Base-by-base conservation (phyloP, 164 flowering plant genomes). In the Cinnamomum micranthum region DNA sequence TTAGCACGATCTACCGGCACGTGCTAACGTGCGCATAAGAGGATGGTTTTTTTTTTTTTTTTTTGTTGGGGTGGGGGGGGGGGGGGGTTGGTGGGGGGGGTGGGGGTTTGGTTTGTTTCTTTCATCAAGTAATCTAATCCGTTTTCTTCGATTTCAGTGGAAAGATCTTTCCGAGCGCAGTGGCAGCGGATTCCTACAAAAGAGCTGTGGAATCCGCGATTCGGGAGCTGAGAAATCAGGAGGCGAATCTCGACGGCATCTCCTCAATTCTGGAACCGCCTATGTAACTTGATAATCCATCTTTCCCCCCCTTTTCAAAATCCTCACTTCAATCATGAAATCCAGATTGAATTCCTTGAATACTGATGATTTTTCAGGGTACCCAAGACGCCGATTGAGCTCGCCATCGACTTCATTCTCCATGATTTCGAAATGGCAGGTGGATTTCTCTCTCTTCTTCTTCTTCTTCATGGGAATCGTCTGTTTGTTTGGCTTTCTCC, bases 351-450 rank as follows among this genome's bases (percentile, higher is more conserved):
- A 27, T 47, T 50, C 35, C 35, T 19, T 4, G 24, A 20, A 55
- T 55, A 31, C 19, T 68, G 9, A 22, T 14, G 25, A n/a, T 68
- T 76, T 72, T 13, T 51, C 78, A 94, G 98, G 24, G 6, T 73
- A 25, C 94, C 97, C 0, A 86, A 83, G 74, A 91, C 93, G 15
- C 98, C 98, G 0, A 91, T 94, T 62, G 98, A 94, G 80, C 91
- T 94, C 41, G 98, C 98, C 72, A 94, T 94, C 77, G 98, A 94
- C 79, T 94, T 92, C 82, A 85, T 94, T 23, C 95, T 94, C 11
- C 98, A 94, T 73, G 98, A 94, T 79, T 94, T 94, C 79, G 97
- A 94, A 84, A 94, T 92, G 97, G 91, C 98, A 80, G 98, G 98
- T 91, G 7, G 75, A 83, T 79, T 3, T 52, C 50, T 73, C 23